Percentiles rank a stretch among this genome's conserved stretches.
These are phyloP conservation scores for Neofusicoccum parvum DNA, from an alignment of 2,329 filamentous ascomycete genomes.

Conservation along the genomic window DNA sequence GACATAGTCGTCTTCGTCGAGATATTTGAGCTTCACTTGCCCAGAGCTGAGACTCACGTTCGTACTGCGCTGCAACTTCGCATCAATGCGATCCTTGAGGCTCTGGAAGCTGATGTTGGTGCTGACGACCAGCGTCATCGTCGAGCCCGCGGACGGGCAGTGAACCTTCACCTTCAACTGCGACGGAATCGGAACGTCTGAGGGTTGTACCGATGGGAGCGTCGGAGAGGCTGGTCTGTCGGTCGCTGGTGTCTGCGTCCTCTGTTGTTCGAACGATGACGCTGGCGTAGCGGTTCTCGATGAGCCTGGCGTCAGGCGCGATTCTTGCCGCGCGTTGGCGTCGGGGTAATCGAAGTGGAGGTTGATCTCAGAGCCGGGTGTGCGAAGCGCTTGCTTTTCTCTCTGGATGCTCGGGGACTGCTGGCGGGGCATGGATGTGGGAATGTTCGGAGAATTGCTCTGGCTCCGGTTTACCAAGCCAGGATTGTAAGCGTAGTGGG, in stretches of 20 bases:
- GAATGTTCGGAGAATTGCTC: constrained; percentile 72
- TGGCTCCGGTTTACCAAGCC: constrained; percentile 74
- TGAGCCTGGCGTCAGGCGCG: constrained; percentile 27
- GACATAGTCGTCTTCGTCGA: constrained; percentile 90
- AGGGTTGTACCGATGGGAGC: constrained; percentile 27
- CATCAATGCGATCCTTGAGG: constrained; percentile 92
- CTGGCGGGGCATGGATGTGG: constrained; percentile 66
- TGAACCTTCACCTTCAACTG: constrained; percentile 97
- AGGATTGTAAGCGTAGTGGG: constrained; percentile 59
- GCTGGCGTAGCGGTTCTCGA: constrained; percentile 41
- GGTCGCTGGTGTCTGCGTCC: constrained; percentile 41
- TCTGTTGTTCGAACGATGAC: constrained; percentile 42
- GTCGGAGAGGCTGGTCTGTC: constrained; percentile 44
- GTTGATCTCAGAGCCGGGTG: constrained; percentile 20
- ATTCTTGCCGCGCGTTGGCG: constrained; percentile 35
- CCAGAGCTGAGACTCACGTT: constrained; percentile 80
- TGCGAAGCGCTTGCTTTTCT: constrained; percentile 39
- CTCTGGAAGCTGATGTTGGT: constrained; percentile 95
- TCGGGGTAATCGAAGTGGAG: constrained; percentile 45
- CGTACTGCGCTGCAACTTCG: constrained; percentile 86
- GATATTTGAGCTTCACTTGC: constrained; percentile 83
- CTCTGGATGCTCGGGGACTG: constrained; percentile 71
- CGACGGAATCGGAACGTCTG: constrained; percentile 54
- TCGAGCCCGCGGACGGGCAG: constrained; percentile 75
- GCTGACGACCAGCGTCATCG: constrained; percentile 92